These are phyloP conservation scores for Nigrospora osmanthi DNA, from an alignment of 2,329 filamentous ascomycete species.

Conservation along the genomic window DNA sequence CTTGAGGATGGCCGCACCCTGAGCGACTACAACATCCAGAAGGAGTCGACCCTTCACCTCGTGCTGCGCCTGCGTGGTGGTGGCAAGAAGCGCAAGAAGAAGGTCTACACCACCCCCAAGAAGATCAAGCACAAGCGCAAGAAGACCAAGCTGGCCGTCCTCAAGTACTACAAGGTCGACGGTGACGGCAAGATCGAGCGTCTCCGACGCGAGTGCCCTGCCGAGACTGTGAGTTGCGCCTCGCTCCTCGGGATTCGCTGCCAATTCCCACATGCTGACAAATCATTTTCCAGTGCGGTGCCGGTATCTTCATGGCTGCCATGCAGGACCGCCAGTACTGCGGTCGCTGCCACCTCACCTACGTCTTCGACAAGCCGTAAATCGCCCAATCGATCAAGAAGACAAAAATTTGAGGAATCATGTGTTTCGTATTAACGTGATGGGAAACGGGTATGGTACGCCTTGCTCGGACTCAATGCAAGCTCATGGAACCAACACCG, in stretches of 20 bases:
- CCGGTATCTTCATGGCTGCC: slow-evolving; percentile 99
- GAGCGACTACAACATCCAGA: slow-evolving; percentile 99
- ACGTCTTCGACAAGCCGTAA: slow-evolving; percentile 59
- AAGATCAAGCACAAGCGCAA: slow-evolving; percentile 99
- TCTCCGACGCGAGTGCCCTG: slow-evolving; percentile 93
- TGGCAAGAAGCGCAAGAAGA: slow-evolving; percentile 99
- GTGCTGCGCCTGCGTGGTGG: slow-evolving; percentile 98
- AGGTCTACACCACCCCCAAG: slow-evolving; percentile 99
- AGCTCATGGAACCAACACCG: not conserved
- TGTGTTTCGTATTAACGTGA: not conserved
- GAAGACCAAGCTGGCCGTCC: slow-evolving; percentile 99
- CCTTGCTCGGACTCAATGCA: not conserved
- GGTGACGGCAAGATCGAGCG: slow-evolving; percentile 99
- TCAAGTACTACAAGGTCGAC: slow-evolving; percentile 99
- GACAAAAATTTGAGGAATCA: not conserved
- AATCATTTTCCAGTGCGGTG: slow-evolving; percentile 66
- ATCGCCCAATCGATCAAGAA: slow-evolving; percentile 3
- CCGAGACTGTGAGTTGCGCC: slow-evolving; percentile 63
- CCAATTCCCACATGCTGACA: not conserved
- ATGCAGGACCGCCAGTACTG: slow-evolving; percentile 99
- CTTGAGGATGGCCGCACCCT: slow-evolving; percentile 99
- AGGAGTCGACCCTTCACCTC: slow-evolving; percentile 97
- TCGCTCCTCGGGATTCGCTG: not conserved
- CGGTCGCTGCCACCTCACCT: slow-evolving; percentile 64
- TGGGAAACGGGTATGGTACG: not conserved